Percentiles rank a stretch among this genome's conserved stretches.
These are phyloP conservation scores for Kitagawia praeruptora DNA, from an alignment of 129 eudicot genomes.

Conservation along the genomic window DNA sequence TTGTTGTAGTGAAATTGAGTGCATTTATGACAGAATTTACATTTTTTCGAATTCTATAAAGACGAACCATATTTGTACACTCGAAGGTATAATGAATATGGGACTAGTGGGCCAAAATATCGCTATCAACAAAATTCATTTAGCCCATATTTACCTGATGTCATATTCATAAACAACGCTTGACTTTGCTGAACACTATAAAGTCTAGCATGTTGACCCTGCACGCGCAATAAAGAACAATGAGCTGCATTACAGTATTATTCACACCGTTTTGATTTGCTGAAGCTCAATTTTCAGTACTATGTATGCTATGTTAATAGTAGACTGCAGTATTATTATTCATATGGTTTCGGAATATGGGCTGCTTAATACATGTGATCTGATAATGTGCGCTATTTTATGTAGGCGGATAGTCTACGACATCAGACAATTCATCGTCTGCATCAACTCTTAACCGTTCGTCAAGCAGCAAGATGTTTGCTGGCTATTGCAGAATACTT, in stretches of 20 bases:
- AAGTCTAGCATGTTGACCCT: background rate
- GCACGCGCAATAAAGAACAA: background rate
- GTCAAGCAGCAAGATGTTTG: conserved; percentile 81
- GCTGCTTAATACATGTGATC: no score
- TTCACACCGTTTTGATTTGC: no score
- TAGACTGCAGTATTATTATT: no score
- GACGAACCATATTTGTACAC: background rate
- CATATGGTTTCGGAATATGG: no score
- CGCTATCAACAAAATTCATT: background rate
- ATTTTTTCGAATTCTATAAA: background rate
- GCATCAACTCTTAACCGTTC: conserved; percentile 52
- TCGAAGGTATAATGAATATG: background rate
- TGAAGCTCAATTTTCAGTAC: no score
- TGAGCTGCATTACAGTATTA: background rate
- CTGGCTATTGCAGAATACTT: conserved; percentile 71
- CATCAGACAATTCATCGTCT: conserved; percentile 68
- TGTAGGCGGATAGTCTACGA: conserved; percentile 65
- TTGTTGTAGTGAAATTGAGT: conserved; percentile 1
- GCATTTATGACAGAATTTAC: background rate
- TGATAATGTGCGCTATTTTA: no score
- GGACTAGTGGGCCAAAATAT: background rate
- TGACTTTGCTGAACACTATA: background rate
- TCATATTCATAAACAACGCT: background rate
- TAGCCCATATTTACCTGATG: conserved; percentile 5
- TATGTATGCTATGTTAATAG: no score